phyloP scores from a whole-genome alignment of 805 yeast species.

The Millerozyma acaciae region DNA sequence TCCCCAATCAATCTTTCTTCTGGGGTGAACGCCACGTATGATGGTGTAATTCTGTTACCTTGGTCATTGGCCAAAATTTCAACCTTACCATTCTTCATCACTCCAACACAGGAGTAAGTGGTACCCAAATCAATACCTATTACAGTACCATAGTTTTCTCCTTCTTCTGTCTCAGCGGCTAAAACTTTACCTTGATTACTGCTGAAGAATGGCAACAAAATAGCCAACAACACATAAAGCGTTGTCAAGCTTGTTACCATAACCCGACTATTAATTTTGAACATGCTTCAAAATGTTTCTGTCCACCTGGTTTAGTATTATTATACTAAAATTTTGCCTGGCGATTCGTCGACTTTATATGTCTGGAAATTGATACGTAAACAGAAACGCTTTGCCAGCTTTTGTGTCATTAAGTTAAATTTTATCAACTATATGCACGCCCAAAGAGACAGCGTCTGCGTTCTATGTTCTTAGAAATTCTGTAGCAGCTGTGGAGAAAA shows the following conservation, averaged over 20 bases:
- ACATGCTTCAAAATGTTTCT: slow-evolving; percentile 5
- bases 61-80: slow-evolving; percentile 94
- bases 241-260: slow-evolving; percentile 28
- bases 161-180: slow-evolving; percentile 19
- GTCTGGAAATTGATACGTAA: slow-evolving; percentile 2
- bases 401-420: neutral
- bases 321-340: neutral
- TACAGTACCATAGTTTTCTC: slow-evolving; percentile 43
- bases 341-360: neutral
- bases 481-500: neutral
- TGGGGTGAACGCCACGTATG: slow-evolving; percentile 88
- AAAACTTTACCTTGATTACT: slow-evolving; percentile 10
- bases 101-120: slow-evolving; percentile 95
- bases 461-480: slow-evolving; percentile 4
- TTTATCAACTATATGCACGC: too few relatives aligned
- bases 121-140: slow-evolving; percentile 83
- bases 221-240: slow-evolving; percentile 30
- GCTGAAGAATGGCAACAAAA: slow-evolving; percentile 34
- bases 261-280: slow-evolving; percentile 12
- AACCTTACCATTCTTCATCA: slow-evolving; percentile 80
- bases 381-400: neutral
- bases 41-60: slow-evolving; percentile 95
- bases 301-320: neutral
- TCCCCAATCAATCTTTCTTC: slow-evolving; percentile 87
- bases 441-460: too few relatives aligned